Evolutionary conservation across 371 early-diverging fungal species (phyloP), one percentile per base, ranked within the genome.

Genomic region (Rhizopus sp.): DNA sequence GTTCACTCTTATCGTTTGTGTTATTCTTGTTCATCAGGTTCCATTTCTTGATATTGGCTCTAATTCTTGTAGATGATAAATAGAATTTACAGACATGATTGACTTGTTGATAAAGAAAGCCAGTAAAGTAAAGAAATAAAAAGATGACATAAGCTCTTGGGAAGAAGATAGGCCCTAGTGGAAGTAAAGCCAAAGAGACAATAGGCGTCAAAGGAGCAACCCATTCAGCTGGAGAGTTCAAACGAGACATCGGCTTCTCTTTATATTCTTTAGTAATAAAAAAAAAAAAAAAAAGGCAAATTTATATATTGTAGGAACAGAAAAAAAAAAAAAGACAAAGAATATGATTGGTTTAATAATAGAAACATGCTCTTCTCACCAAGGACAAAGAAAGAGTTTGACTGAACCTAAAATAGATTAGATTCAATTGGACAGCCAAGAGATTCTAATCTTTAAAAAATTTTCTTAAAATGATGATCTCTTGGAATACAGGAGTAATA

Each of bases 41-140:
- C 71, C 73, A 75, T 37, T 65, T 61, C 32, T 40, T 50, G 35
- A 78, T 71, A 7, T 57, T 71, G 17, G 51, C 62, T 50, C 58
- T 57, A n/a, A 78, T 72, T 32, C 63, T 57, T 6, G 65, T 53
- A 23, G 75, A 67, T 0, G 74, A 67, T 44, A 71, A 37, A 45
- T 65, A 74, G 29, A 78, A 78, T 45, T 78, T 78, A 61, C 70
- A 78, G 3, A 75, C 64, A 44, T 78, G 78, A 46, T 75, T 75
- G 38, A 73, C 68, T 66, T 78, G 78, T 29, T 73, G 66, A 53
- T 73, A 75, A 29, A 78, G 50, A 47, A 78, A 78, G 7, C 68
- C 57, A 44, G 66, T 60, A 42, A 78, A 78, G 39, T 78, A 78
- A 9, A 58, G 31, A 56, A 78, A 73, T 16, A 78, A 58, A 30